A percentile compares a stretch with the other conserved stretches of the same genome.
Evolutionary conservation across 345 rosid genomes (phyloP).

Genomic region (Lepidium sativum): DNA sequence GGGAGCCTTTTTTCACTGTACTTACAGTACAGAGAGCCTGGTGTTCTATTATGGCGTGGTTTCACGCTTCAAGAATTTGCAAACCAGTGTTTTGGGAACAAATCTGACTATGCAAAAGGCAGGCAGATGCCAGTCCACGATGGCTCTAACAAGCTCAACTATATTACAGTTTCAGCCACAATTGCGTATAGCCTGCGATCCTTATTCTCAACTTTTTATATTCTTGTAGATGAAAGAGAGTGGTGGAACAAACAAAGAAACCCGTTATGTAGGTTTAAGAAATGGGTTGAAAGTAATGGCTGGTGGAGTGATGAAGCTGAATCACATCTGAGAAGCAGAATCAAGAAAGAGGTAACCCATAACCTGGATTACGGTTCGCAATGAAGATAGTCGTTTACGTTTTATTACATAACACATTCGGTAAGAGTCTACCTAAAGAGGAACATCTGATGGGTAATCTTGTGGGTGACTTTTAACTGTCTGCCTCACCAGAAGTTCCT

Average conservation of each 20-base stretch:
- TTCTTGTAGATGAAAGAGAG: conserved; percentile 50
- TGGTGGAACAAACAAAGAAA: conserved; percentile 54
- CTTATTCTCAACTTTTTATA: not conserved
- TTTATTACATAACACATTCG: not conserved
- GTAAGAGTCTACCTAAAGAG: conserved; percentile 30
- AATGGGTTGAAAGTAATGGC: conserved; percentile 62
- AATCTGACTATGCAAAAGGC: conserved; percentile 68
- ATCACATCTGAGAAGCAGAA: conserved; percentile 45
- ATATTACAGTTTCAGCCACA: conserved; percentile 65
- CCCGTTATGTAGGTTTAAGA: conserved; percentile 60
- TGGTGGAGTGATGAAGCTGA: conserved; percentile 75
- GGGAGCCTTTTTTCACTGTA: not conserved
- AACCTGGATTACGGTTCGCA: not conserved
- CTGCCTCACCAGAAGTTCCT: conserved; percentile 52
- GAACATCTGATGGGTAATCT: conserved; percentile 67
- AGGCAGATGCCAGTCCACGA: conserved; percentile 87
- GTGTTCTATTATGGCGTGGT: conserved; percentile 72
- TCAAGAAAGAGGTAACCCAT: conserved; percentile 58
- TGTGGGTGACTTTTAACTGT: conserved; percentile 43
- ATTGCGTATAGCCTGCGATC: conserved; percentile 41
- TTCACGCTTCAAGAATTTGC: conserved; percentile 72
- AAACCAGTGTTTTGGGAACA: conserved; percentile 62
- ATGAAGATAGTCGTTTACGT: not conserved
- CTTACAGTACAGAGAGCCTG: conserved; percentile 74
- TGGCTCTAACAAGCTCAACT: conserved; percentile 69